Evolutionary conservation across 768 basidiomycete genomes (phyloP).

Genomic region (Amanita inopinata): DNA sequence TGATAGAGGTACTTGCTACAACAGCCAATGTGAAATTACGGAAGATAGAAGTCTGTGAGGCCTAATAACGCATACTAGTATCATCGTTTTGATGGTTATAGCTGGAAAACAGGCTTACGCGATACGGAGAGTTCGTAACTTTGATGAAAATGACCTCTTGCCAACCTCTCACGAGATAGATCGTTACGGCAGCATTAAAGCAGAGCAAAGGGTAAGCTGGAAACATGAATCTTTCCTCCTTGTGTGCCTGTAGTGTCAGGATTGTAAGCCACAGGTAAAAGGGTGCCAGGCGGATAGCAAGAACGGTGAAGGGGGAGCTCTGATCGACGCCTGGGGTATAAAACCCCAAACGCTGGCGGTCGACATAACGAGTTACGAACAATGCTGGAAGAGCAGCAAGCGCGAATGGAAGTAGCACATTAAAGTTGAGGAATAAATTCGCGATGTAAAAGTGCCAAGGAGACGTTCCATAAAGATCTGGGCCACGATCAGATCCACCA

Average conservation of each 20-base stretch:
- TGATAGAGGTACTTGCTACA: conserved; percentile 48
- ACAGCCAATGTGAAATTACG: conserved; percentile 64
- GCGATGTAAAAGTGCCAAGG: conserved; percentile 80
- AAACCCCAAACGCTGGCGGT: conserved; percentile 66
- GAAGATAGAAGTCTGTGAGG: conserved; percentile 69
- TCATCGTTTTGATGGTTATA: conserved; percentile 2
- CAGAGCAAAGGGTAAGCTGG: conserved; percentile 87
- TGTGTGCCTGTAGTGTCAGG: conserved; percentile 78
- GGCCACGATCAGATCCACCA: conserved; percentile 66
- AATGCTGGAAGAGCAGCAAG: conserved; percentile 75
- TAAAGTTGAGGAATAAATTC: conserved; percentile 93
- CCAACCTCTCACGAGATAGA: conserved; percentile 85
- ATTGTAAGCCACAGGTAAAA: conserved; percentile 88
- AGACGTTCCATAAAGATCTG: conserved; percentile 89
- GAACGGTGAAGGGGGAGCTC: conserved; percentile 72
- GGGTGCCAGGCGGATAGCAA: conserved; percentile 74
- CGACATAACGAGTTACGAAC: conserved; percentile 59
- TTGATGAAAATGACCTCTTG: conserved; percentile 68
- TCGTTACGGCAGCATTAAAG: conserved; percentile 86
- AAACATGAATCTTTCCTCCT: conserved; percentile 99
- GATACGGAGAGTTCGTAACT: conserved; percentile 76
- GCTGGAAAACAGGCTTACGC: conserved; percentile 45
- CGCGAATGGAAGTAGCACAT: conserved; percentile 73
- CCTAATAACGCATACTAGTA: conserved; percentile 33
- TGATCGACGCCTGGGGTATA: conserved; percentile 37